phyloP scores from a whole-genome alignment of 257 asterid species.

The Jacaranda copaia region DNA sequence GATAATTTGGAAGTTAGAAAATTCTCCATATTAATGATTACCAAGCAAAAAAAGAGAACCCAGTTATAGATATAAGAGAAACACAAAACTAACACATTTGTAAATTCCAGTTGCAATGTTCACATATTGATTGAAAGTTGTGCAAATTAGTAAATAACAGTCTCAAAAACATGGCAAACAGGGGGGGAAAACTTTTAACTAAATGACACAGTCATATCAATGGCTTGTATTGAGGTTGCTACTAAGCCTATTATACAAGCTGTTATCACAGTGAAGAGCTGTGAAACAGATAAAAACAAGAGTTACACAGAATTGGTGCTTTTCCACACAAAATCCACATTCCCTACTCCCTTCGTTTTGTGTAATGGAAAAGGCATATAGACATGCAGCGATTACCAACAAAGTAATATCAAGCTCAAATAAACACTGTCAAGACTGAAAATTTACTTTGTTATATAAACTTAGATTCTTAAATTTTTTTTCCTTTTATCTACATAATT shows the following conservation, averaged over 20 bases:
- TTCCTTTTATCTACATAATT: conserved; percentile 1
- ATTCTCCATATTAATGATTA: conserved; percentile 9
- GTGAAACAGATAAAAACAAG: conserved; percentile 23
- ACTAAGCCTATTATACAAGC: background rate
- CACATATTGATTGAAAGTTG: conserved; percentile 2
- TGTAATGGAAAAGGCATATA: conserved; percentile 18
- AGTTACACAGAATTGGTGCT: background rate
- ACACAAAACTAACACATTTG: background rate
- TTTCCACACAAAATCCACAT: conserved; percentile 15
- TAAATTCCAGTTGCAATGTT: conserved; percentile 15
- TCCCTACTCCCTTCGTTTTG: background rate
- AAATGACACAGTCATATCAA: too few relatives aligned
- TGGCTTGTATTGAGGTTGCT: too few relatives aligned
- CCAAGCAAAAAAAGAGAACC: conserved; percentile 12
- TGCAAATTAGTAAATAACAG: background rate
- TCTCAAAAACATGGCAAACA: conserved; percentile 12
- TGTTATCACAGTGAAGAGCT: conserved; percentile 26
- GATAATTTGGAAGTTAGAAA: background rate
- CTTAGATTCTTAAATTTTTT: conserved; percentile 2
- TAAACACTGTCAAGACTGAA: conserved; percentile 6
- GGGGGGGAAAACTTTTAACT: background rate
- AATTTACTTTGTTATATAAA: conserved; percentile 12
- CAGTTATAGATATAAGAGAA: conserved; percentile 11
- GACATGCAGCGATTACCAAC: conserved; percentile 13
- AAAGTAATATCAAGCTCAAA: conserved; percentile 29